Conservation (phyloP, 352 stramenopile genomes). For the Phytopythium litorale region DNA sequence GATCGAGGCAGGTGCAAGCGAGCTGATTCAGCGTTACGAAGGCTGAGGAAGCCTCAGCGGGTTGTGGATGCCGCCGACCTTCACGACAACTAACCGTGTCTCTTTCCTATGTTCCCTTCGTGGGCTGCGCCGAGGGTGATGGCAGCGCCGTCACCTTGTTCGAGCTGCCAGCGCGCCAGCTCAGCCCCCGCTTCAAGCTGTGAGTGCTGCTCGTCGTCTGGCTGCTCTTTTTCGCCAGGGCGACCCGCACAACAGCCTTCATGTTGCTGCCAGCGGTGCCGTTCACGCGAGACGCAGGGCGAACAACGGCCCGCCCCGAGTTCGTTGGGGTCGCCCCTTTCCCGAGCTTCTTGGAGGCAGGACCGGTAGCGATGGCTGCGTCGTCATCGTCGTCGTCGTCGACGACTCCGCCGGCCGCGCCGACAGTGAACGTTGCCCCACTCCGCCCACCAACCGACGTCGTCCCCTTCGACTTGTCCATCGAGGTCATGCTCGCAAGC, state of each 20-base stretch:
- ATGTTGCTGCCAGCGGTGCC: neutral
- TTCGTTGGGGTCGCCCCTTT: neutral
- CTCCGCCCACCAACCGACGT: neutral
- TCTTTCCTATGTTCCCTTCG: too few species aligned
- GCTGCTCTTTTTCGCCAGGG: neutral
- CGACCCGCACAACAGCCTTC: neutral
- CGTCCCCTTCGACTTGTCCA: neutral
- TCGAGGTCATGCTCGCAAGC: conserved; percentile 4
- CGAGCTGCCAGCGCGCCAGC: neutral
- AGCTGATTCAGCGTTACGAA: too few species aligned
- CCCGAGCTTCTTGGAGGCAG: neutral
- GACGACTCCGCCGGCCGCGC: neutral
- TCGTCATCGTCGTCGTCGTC: neutral
- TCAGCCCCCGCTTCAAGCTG: neutral
- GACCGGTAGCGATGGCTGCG: neutral
- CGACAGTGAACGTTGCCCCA: neutral
- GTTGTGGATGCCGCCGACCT: too few species aligned
- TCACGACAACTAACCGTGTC: neutral
- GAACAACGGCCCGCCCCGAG: neutral
- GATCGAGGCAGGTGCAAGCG: neutral
- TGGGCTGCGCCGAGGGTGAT: neutral
- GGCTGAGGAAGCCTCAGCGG: too few species aligned
- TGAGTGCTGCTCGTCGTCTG: neutral
- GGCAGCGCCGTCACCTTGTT: neutral
- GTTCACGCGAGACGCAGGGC: neutral